These are phyloP conservation scores for Sugiyamaella novakii DNA, from an alignment of 1,139 yeast genomes.

Conservation along the genomic window DNA sequence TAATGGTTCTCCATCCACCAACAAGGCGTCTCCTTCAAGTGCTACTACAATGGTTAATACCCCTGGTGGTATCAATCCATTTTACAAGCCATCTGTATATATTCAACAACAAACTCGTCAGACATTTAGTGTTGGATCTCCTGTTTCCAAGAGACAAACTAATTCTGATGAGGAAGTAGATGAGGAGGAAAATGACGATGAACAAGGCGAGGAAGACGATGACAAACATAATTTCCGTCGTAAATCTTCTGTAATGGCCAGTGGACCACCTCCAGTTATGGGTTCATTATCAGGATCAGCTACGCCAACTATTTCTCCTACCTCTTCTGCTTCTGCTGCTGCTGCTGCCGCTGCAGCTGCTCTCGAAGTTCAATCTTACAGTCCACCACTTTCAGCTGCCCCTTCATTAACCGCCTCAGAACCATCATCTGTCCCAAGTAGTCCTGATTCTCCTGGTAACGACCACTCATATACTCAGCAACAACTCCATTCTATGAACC, in stretches of 20 bases:
- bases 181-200: background rate
- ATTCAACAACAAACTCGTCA: conserved; percentile 21
- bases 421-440: conserved; percentile 22
- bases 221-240: background rate
- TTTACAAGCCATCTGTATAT: conserved; percentile 42
- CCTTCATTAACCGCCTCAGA: conserved; percentile 23
- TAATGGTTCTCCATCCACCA: conserved; percentile 22
- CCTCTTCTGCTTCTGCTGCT: conserved; percentile 21
- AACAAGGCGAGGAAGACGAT: background rate
- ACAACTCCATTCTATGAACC: background rate
- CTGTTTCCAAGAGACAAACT: conserved; percentile 1
- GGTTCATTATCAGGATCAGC: conserved; percentile 12
- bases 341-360: conserved; percentile 28
- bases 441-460: conserved; percentile 22
- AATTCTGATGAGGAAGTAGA: background rate
- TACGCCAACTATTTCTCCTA: conserved; percentile 23
- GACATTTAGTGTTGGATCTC: conserved; percentile 12
- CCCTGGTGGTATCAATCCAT: conserved; percentile 39
- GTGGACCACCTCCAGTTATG: conserved; percentile 14
- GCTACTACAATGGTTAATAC: conserved; percentile 14
- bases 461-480: conserved; percentile 5
- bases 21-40: conserved; percentile 19
- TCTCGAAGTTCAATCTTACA: conserved; percentile 25
- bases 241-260: conserved; percentile 4
- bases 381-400: conserved; percentile 26